Conservation (phyloP, 2,329 filamentous ascomycete genomes). For the Cordyceps sp. region DNA sequence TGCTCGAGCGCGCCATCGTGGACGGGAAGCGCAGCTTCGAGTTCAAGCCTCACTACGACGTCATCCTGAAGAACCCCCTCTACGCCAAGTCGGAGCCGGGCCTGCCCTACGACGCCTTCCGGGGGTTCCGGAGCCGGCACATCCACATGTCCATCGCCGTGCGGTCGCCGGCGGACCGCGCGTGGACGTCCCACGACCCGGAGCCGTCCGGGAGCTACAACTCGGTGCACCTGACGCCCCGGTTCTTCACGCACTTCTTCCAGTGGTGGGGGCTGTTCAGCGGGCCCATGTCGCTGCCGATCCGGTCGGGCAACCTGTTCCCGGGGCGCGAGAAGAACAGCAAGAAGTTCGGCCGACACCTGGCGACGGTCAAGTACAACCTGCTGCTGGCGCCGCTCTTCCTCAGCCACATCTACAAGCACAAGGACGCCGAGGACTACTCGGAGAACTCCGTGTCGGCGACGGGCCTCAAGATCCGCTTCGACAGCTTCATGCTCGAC, state of each 20-base stretch:
- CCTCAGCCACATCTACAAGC: constrained; percentile 94
- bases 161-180: constrained; percentile 67
- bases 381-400: constrained; percentile 82
- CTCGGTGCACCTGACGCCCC: constrained; percentile 80
- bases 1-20: constrained; percentile 74
- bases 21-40: constrained; percentile 62
- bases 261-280: constrained; percentile 96
- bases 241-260: constrained; percentile 98
- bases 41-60: constrained; percentile 84
- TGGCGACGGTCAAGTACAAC: constrained; percentile 98
- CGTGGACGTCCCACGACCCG: constrained; percentile 65
- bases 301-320: constrained; percentile 83
- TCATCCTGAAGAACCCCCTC: constrained; percentile 68
- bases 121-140: constrained; percentile 89
- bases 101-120: constrained; percentile 73
- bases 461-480: constrained; percentile 87
- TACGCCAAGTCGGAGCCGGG: constrained; percentile 45
- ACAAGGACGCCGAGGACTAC: constrained; percentile 86
- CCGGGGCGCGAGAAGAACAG: constrained; percentile 88
- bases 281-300: constrained; percentile 82
- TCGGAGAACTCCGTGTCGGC: constrained; percentile 63
- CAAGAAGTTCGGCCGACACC: constrained; percentile 93
- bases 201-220: constrained; percentile 85
- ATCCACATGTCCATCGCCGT: constrained; percentile 92
- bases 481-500: constrained; percentile 96